Evolutionary conservation across 2,329 filamentous ascomycete genomes (phyloP).

Genomic region (Boeremia exigua): DNA sequence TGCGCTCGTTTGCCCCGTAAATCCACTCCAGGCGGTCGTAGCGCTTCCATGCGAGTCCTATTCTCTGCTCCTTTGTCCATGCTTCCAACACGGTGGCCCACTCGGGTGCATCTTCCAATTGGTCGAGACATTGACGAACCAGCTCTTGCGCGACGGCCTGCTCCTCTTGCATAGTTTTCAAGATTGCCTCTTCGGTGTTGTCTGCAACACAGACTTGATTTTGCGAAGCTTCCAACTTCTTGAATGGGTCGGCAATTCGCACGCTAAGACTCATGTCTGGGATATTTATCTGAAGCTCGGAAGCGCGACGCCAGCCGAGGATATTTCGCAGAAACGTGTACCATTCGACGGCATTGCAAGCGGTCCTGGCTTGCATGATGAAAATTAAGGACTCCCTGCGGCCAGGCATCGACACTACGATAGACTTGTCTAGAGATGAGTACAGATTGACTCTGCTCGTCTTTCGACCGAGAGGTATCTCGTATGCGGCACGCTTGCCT

Average conservation of each 20-base stretch:
- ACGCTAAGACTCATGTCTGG: conserved; percentile 68
- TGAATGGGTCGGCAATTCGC: conserved; percentile 66
- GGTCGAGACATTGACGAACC: conserved; percentile 63
- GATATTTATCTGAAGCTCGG: conserved; percentile 65
- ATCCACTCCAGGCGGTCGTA: conserved; percentile 74
- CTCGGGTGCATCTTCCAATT: conserved; percentile 62
- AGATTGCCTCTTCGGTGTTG: conserved; percentile 55
- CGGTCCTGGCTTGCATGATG: conserved; percentile 67
- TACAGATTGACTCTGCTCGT: conserved; percentile 66
- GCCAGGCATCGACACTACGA: conserved; percentile 66
- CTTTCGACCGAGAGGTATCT: conserved; percentile 63
- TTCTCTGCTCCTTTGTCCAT: conserved; percentile 65
- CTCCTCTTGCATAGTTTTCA: conserved; percentile 57
- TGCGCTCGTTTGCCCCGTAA: conserved; percentile 68
- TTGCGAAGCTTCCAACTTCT: conserved; percentile 55
- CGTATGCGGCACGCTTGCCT: conserved; percentile 61
- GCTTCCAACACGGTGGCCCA: conserved; percentile 65
- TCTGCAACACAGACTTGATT: conserved; percentile 51
- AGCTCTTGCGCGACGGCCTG: conserved; percentile 63
- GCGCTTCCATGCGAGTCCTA: conserved; percentile 72
- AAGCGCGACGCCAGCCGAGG: conserved; percentile 64
- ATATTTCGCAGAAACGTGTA: conserved; percentile 68
- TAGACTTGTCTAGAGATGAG: conserved; percentile 70
- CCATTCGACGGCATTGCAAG: conserved; percentile 70
- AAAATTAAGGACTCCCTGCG: conserved; percentile 62